A percentile compares a stretch with the other conserved stretches of the same genome.
phyloP scores from a whole-genome alignment of 2,329 filamentous ascomycete species.

The Alternaria dauci region DNA sequence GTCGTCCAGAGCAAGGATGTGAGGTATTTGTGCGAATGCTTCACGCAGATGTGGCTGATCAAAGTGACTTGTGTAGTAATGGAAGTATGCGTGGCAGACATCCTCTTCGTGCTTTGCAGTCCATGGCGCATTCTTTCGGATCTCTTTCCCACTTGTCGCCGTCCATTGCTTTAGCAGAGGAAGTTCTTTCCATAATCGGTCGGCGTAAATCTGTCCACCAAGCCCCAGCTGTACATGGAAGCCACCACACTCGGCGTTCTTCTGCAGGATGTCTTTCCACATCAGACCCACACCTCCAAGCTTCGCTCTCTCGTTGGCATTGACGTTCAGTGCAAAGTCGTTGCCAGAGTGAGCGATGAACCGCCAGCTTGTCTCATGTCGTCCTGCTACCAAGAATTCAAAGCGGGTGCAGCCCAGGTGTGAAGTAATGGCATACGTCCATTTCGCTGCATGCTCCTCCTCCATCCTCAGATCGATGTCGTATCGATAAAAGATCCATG shows the following conservation, averaged over 20 bases:
- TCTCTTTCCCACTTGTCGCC: constrained; percentile 89
- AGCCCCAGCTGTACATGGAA: constrained; percentile 94
- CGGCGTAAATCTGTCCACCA: constrained; percentile 94
- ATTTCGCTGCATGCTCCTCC: constrained; percentile 77
- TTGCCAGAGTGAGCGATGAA: constrained; percentile 97
- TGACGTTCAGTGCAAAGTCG: constrained; percentile 89
- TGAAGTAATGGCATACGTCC: constrained; percentile 98
- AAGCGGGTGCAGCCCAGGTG: constrained; percentile 97
- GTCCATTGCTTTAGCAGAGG: constrained; percentile 95
- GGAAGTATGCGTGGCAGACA: constrained; percentile 94
- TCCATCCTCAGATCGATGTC: constrained; percentile 91
- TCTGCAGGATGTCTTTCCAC: constrained; percentile 99
- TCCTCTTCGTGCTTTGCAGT: constrained; percentile 95
- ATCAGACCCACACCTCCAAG: constrained; percentile 91
- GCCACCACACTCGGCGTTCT: constrained; percentile 93
- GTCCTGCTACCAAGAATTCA: constrained; percentile 93
- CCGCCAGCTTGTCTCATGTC: constrained; percentile 89
- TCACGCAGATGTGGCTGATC: constrained; percentile 95
- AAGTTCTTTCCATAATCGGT: constrained; percentile 95
- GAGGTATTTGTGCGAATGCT: constrained; percentile 96
- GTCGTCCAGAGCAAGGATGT: constrained; percentile 91
- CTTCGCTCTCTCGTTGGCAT: constrained; percentile 81
- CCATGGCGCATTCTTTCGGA: constrained; percentile 88
- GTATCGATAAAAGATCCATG: constrained; percentile 96
- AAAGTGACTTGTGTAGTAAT: constrained; percentile 98